Base-by-base conservation (phyloP, 148 eudicot species). In the Pouteria glomerata region DNA sequence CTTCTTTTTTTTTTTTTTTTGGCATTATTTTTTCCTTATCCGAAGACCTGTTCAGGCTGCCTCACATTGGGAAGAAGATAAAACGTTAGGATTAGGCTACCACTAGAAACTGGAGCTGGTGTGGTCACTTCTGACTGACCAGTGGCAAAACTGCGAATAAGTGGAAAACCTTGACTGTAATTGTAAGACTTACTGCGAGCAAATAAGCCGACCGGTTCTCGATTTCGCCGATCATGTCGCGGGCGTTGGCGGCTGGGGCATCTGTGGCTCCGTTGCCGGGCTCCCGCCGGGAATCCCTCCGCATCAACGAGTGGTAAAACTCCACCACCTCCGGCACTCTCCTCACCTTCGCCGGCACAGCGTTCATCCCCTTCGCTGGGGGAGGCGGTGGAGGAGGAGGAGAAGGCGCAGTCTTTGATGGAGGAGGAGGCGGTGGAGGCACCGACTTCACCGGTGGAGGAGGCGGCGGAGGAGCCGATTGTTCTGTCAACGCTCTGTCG, bases 311-410 rank as follows among this genome's bases (percentile, higher is more conserved):
- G 76, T 92, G 98, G 74, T 92, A 92, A 63, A 92, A 88, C 76
- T 92, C 98, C 62, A 88, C 98, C 68, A 94, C 98, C 75, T 94
- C 98, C 61, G 98, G 98, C 58, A 88, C 88, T 79, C 97, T 79
- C 76, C 84, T 91, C 69, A 95, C 99, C 78, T 92, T 92, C 73
- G 87, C 66, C 35, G 88, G 76, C 44, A 73, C 66, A 0, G 76
- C 19, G 66, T 72, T 91, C 69, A 47, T 41, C 47, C 90, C 90
- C 57, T 63, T 83, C 41, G 71, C 58, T 10, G 82, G 87, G n/a
- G 77, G 70, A 0, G 93, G 91, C 0, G 93, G 95, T 0, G 96
- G 91, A 0, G 92, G 96, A 0, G 87, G 85, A 6, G 90, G 90
- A 31, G 81, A 62, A 1, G 82, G 75, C 1, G 78, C 82, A 0